Base-by-base conservation (phyloP, 2,329 filamentous ascomycete species). In the Magnaporthiopsis poae region DNA sequence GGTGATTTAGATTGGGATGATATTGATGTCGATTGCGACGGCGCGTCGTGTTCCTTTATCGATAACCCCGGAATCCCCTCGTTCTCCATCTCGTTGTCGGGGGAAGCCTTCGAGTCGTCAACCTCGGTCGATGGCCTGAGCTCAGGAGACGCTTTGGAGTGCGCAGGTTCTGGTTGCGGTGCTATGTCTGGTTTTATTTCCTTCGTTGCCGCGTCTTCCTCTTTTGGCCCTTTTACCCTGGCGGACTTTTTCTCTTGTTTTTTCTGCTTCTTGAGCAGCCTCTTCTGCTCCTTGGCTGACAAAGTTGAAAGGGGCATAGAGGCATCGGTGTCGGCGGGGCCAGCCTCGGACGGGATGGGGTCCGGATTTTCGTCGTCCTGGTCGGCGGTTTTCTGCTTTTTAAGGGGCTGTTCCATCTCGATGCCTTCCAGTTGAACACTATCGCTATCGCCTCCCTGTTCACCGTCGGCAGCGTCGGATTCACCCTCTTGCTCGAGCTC, bases 361-460 rank as follows among this genome's bases (percentile, higher is more conserved):
- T 70, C 62, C 15, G 73, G 72, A 18, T 71, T 68, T 7, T 70
- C 65, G 31, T 71, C 70, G 5, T 74, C 69, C 72, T 72, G 69
- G 25, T 73, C 70, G 1, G 72, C 63, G 11, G 60, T 79, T 74
- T 80, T 89, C 69, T 90, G 74, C 2, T 88, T 88, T 74, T 92
- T 84, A 61, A 83, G 81, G 2, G 89, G 89, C 70, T 81, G 79
- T 75, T 89, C 87, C 66, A 78, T 78, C 68, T 86, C 83, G 62
- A 88, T 79, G 13, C 84, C 86, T 0, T 82, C 78, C 5, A 85
- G 33, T 21, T 65, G 31, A 12, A 65, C 15, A 69, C 52, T 78
- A 18, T 77, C 76, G 29, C 80, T 83, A 68, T 79, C 80, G 1
- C 78, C 79, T 18, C 80, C 82, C 27, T 78, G 63, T 21, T n/a